Conservation (phyloP, 495 filamentous ascomycete genomes). For the Mytilinidion resinicola region DNA sequence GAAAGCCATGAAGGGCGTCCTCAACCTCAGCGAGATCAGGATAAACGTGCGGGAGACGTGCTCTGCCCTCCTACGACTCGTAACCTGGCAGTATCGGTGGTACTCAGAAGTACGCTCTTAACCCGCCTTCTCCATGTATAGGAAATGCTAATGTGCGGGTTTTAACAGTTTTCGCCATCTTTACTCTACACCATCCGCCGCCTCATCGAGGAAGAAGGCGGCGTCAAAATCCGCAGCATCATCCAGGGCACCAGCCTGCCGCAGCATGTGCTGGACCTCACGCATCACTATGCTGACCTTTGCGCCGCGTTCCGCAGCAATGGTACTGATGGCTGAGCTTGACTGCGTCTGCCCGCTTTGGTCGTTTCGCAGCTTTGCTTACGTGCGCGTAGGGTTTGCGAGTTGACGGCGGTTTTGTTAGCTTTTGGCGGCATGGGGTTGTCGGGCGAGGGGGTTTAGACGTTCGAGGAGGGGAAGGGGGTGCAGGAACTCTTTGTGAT, state of each 20-base stretch:
- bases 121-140: not conserved
- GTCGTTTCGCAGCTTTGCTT: too few species aligned
- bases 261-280: conserved; percentile 86
- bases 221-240: conserved; percentile 93
- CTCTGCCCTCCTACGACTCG: conserved; percentile 72
- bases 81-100: conserved; percentile 98
- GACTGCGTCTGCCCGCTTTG: too few species aligned
- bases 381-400: too few species aligned
- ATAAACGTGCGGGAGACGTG: conserved; percentile 70
- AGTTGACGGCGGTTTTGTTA: too few species aligned
- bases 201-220: conserved; percentile 94
- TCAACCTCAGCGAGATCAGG: conserved; percentile 67
- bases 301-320: conserved; percentile 93
- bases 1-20: conserved; percentile 77
- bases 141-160: not conserved
- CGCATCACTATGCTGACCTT: conserved; percentile 89
- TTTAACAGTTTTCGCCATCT: conserved; percentile 75
- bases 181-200: conserved; percentile 79
- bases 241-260: conserved; percentile 92
- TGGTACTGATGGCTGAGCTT: conserved; percentile 75
- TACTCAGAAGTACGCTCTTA: conserved; percentile 70
- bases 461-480: too few species aligned
- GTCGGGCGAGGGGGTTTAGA: too few species aligned
- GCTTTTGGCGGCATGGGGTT: too few species aligned
- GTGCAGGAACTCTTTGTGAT: too few species aligned